phyloP scores from a whole-genome alignment of 73 alveolate species.

The Tetrahymena malaccensis region DNA sequence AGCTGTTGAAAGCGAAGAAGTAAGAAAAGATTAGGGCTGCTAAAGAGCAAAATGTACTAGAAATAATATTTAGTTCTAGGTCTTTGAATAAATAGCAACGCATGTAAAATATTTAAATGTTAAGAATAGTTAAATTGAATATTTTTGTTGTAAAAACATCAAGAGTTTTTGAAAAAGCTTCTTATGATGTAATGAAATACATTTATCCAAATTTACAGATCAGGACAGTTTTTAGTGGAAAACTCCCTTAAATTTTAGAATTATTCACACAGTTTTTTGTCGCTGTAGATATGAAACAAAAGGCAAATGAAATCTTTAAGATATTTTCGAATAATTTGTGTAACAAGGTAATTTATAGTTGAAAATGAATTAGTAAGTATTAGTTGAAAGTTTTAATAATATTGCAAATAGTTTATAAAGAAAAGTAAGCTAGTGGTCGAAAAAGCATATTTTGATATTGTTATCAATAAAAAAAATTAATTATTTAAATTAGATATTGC shows the following conservation, averaged over 20 bases:
- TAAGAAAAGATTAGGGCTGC: background rate
- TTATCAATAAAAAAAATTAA: background rate
- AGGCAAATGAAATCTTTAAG: background rate
- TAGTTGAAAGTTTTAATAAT: no score
- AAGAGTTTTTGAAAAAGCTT: background rate
- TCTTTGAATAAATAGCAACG: background rate
- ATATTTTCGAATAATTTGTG: background rate
- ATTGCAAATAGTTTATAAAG: no score
- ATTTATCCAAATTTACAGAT: background rate
- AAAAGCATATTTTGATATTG: background rate
- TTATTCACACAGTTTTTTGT: background rate
- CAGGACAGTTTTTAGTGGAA: background rate
- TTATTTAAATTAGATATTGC: background rate
- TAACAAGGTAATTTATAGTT: background rate
- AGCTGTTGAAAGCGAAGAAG: background rate
- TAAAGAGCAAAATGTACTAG: background rate
- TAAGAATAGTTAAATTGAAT: no score
- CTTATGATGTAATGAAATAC: background rate
- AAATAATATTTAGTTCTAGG: background rate
- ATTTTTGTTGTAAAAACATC: background rate
- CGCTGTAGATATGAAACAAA: background rate
- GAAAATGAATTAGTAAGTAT: no score
- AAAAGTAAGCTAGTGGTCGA: background rate
- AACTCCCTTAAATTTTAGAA: background rate
- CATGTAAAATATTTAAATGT: background rate